phyloP scores from a whole-genome alignment of 73 alveolate genomes.

The Tetrahymena borealis region DNA sequence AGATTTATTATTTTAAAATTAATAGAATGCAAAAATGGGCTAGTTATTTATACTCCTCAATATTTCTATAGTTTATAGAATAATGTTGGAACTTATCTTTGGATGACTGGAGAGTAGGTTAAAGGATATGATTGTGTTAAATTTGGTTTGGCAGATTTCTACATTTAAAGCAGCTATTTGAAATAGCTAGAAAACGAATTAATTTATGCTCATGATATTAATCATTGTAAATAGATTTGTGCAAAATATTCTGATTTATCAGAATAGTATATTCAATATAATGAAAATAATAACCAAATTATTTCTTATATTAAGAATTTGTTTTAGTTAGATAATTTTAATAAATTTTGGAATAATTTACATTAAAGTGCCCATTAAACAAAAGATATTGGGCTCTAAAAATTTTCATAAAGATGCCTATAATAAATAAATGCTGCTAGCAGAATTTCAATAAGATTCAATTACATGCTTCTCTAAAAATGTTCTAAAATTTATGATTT shows the following conservation, averaged over 20 bases:
- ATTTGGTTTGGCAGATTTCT: not conserved
- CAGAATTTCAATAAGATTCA: not conserved
- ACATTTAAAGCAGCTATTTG: not conserved
- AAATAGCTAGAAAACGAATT: not conserved
- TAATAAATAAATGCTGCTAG: not conserved
- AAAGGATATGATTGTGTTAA: not conserved
- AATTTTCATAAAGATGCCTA: not conserved
- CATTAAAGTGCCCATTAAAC: not conserved
- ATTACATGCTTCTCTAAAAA: not conserved
- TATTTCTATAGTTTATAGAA: not conserved
- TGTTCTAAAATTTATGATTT: not conserved
- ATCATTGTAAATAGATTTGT: not conserved
- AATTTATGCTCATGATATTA: not conserved
- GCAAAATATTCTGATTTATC: not conserved
- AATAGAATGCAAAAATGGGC: not conserved
- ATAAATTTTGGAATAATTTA: not conserved
- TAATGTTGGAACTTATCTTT: not conserved
- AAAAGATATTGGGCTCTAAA: not conserved
- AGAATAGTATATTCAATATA: not conserved
- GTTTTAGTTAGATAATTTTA: not conserved
- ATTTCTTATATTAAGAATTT: not conserved
- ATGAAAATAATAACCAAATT: not conserved
- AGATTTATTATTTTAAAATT: not conserved
- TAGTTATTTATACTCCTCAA: not conserved
- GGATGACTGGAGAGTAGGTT: not conserved